These are phyloP conservation scores for Cnidoscolus chayamansa DNA, from an alignment of 441 rosid species.

Conservation along the genomic window DNA sequence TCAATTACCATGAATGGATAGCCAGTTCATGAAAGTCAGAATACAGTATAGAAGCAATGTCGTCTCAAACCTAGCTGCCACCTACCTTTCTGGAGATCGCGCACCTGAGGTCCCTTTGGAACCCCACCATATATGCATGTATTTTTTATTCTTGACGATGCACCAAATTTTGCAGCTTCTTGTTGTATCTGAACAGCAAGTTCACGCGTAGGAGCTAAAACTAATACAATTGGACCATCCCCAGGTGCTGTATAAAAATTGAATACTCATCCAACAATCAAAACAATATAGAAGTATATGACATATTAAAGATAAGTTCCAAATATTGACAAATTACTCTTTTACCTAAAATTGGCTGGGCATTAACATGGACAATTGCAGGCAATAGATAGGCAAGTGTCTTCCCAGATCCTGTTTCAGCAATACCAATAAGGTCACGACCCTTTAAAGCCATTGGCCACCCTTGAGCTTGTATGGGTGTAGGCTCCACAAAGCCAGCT, in stretches of 20 bases:
- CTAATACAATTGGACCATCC: conserved; percentile 96
- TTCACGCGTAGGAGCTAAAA: conserved; percentile 95
- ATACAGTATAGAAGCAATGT: conserved; percentile 33
- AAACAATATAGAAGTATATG: background rate
- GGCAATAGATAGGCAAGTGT: conserved; percentile 88
- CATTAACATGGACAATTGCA: conserved; percentile 93
- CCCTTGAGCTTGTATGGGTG: conserved; percentile 92
- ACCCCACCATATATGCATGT: conserved; percentile 97
- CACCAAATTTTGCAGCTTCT: conserved; percentile 90
- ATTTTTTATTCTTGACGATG: conserved; percentile 83
- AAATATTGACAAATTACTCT: background rate
- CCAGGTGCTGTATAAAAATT: conserved; percentile 60
- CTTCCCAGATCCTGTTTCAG: conserved; percentile 98
- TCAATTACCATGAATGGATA: conserved; percentile 30
- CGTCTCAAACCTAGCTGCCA: conserved; percentile 37
- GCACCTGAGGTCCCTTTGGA: conserved; percentile 99
- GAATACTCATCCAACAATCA: background rate
- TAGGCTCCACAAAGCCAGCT: conserved; percentile 92
- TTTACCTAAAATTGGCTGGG: conserved; percentile 86
- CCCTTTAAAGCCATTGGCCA: conserved; percentile 99
- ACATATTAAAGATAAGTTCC: background rate
- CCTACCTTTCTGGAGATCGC: conserved; percentile 97
- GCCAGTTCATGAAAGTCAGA: conserved; percentile 35
- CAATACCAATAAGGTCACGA: conserved; percentile 91
- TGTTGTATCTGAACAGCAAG: conserved; percentile 98